Base-by-base conservation (phyloP, 305 asterid species). In the Solanum chacoense region DNA sequence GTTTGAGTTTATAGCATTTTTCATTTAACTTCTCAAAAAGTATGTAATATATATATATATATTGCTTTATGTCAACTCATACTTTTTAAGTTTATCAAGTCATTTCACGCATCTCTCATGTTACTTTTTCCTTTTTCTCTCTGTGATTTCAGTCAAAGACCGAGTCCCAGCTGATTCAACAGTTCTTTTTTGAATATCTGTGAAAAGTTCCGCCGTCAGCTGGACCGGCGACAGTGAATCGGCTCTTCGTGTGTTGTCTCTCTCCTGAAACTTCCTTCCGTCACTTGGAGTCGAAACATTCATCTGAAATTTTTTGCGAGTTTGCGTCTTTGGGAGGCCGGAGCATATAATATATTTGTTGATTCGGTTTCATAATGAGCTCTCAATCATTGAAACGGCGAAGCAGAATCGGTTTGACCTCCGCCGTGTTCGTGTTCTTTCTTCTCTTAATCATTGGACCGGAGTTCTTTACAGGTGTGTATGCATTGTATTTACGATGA, bases 391-490 rank as follows among this genome's bases (percentile, higher is more conserved):
- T 87, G 37, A 59, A 89, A 87, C 87, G 91, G 90, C 90, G 93
- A 85, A 69, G 0, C 87, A 83, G 91, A 89, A 34, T 87, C 32
- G 88, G 91, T 36, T 26, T 83, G 73, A 35, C 86, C 63, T 90
- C 93, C 91, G 94, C 90, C 78, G 63, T 88, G 40, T 80, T 91
- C 24, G 87, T 87, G 36, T 42, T 83, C 78, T 76, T 93, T 55
- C 55, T 90, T 84, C 89, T 94, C 87, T 88, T 91, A 7, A 85
- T 94, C 90, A 72, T 90, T 81, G 92, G 88, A 87, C 37, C 88
- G 88, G 37, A 85, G 69, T 8, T 86, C 6, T 90, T 77, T 76
- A 89, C 93, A 92, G 96, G 96, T 95, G 67, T 40, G 73, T 83
- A 31, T 83, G 28, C 73, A 50, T 18, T 50, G 42, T 20, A 50